Percentiles rank a stretch among this genome's conserved stretches.
Conservation (phyloP, 805 yeast genomes). For the Hyphopichia homilentoma region DNA sequence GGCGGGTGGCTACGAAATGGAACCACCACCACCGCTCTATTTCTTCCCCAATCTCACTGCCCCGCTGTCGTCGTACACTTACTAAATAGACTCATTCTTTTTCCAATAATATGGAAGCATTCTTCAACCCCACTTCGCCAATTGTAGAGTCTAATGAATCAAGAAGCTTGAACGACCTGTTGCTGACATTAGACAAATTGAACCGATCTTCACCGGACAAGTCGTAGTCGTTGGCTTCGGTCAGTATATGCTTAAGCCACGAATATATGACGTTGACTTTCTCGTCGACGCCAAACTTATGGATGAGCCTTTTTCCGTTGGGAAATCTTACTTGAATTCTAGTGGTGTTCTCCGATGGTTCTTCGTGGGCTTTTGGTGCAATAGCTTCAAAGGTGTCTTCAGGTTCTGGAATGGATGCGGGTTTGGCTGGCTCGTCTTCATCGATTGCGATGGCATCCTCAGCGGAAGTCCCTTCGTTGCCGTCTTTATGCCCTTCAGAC, state of each 20-base stretch:
- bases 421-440: conserved; percentile 14
- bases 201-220: conserved; percentile 37
- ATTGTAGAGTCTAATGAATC: conserved; percentile 59
- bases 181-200: conserved; percentile 29
- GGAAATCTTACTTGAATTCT: conserved; percentile 86
- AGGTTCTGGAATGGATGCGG: conserved; percentile 9
- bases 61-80: no score
- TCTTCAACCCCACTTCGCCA: conserved; percentile 72
- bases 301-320: conserved; percentile 78
- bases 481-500: conserved; percentile 23
- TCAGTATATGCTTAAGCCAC: conserved; percentile 59
- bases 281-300: conserved; percentile 60
- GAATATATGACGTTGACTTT: conserved; percentile 59
- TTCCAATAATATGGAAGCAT: conserved; percentile 77
- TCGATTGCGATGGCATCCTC: conserved; percentile 24
- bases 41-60: no score
- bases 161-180: conserved; percentile 46
- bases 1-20: no score
- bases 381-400: conserved; percentile 42
- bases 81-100: conserved; percentile 23
- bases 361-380: conserved; percentile 49
- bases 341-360: conserved; percentile 67
- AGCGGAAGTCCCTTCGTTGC: conserved; percentile 20
- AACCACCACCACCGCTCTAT: no score
- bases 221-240: conserved; percentile 45